Conservation (phyloP, 2,329 filamentous ascomycete species). For the Aspergillus floridensis region DNA sequence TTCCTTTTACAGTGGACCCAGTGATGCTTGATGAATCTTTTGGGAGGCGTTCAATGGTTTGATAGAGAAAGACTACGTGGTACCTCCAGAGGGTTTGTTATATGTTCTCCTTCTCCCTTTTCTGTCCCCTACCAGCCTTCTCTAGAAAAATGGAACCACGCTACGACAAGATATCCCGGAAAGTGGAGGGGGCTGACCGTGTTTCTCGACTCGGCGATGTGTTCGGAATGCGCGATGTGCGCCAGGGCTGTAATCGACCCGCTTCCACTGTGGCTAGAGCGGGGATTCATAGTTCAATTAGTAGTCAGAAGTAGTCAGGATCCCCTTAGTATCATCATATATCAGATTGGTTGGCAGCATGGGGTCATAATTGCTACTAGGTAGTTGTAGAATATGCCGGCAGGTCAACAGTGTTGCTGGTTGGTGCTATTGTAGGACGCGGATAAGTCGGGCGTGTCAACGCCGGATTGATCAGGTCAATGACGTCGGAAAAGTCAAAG, state of each 20-base stretch:
- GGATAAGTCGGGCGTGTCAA: not conserved
- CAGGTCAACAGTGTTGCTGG: too few species aligned
- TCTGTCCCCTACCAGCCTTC: slow-evolving; percentile 11
- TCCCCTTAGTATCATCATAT: too few species aligned
- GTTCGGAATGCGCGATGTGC: too few species aligned
- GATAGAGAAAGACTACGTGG: slow-evolving; percentile 31
- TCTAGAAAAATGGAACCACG: slow-evolving; percentile 3
- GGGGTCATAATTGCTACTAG: too few species aligned
- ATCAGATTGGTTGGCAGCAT: too few species aligned
- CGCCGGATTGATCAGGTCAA: slow-evolving; percentile 21
- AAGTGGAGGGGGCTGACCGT: too few species aligned
- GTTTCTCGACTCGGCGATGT: too few species aligned
- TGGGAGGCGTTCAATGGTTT: slow-evolving; percentile 29
- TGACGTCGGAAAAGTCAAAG: slow-evolving; percentile 28
- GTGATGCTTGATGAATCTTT: slow-evolving; percentile 19
- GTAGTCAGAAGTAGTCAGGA: too few species aligned
- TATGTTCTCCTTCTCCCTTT: slow-evolving; percentile 17
- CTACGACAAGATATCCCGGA: not conserved
- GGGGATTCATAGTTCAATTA: too few species aligned
- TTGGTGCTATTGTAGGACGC: not conserved
- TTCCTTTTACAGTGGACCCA: slow-evolving; percentile 6
- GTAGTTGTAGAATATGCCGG: too few species aligned
- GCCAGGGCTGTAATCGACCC: too few species aligned
- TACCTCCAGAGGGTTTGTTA: slow-evolving; percentile 15
- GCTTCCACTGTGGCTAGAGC: too few species aligned